These are phyloP conservation scores for Schrenkiella parvula DNA, from an alignment of 345 rosid species.

Conservation along the genomic window DNA sequence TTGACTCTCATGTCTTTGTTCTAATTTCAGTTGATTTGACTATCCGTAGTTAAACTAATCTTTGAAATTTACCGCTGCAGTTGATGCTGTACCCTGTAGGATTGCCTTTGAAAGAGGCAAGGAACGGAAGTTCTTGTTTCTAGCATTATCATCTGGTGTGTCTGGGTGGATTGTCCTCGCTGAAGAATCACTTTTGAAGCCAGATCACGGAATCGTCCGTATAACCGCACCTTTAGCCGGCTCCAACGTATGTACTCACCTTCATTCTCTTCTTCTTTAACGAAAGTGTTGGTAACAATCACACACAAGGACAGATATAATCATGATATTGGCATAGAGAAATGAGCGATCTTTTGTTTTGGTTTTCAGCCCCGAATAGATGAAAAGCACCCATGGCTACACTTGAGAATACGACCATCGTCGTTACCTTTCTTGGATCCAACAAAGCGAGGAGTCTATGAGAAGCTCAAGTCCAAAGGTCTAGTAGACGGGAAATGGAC, in stretches of 20 bases:
- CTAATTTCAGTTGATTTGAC: conserved; percentile 21
- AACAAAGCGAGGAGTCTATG: conserved; percentile 35
- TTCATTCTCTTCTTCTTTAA: background rate
- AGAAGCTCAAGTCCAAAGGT: conserved; percentile 45
- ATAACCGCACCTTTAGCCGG: conserved; percentile 86
- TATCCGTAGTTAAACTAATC: background rate
- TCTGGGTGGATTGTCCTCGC: conserved; percentile 88
- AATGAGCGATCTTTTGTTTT: background rate
- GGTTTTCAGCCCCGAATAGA: conserved; percentile 72
- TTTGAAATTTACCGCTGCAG: conserved; percentile 47
- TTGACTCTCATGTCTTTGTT: background rate
- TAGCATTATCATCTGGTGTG: conserved; percentile 59
- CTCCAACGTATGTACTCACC: conserved; percentile 33
- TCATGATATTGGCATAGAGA: background rate
- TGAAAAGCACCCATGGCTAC: conserved; percentile 86
- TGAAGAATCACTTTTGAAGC: conserved; percentile 36
- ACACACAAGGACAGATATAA: background rate
- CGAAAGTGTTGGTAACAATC: background rate
- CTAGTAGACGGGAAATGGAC: conserved; percentile 94
- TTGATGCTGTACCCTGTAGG: conserved; percentile 82
- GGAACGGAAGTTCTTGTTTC: conserved; percentile 73
- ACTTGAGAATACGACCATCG: conserved; percentile 83
- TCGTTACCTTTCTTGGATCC: conserved; percentile 59
- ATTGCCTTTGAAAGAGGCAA: conserved; percentile 94
- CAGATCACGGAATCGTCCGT: conserved; percentile 63